A percentile compares a stretch with the other conserved stretches of the same genome.
phyloP scores from a whole-genome alignment of 805 yeast species.

The Lachancea sp. region DNA sequence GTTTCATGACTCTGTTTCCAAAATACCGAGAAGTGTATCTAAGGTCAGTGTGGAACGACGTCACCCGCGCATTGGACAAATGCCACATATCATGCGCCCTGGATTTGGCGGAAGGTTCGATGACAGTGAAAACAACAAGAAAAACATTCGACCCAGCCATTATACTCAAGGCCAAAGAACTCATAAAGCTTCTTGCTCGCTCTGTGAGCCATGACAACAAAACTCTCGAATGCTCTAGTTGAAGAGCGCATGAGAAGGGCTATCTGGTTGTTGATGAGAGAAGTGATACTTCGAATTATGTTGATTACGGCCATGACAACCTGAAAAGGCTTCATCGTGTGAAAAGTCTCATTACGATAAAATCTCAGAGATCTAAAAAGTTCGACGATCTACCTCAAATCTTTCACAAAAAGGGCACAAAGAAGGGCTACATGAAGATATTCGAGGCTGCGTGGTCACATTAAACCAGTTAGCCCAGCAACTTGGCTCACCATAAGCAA shows the following conservation, averaged over 20 bases:
- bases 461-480: constrained; percentile 32
- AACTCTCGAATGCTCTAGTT: neutral
- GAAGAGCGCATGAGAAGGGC: neutral
- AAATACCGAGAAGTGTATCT: constrained; percentile 91
- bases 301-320: neutral
- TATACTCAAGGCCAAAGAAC: constrained; percentile 88
- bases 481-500: constrained; percentile 28
- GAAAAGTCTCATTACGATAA: neutral
- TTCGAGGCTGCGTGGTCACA: constrained; percentile 28
- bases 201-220: constrained; percentile 45
- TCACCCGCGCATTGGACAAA: constrained; percentile 68
- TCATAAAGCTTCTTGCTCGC: constrained; percentile 87
- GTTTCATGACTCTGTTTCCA: constrained; percentile 92
- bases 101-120: constrained; percentile 91
- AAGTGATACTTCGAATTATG: neutral
- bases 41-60: constrained; percentile 88
- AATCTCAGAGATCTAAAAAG: neutral
- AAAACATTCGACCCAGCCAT: constrained; percentile 94
- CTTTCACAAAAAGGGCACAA: too few species aligned
- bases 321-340: neutral
- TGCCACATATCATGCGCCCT: constrained; percentile 76
- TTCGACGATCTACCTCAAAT: neutral
- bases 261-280: neutral
- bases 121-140: constrained; percentile 94
- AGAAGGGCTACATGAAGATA: constrained; percentile 29